phyloP scores from a whole-genome alignment of 805 yeast genomes.

The Spathaspora arborariae region DNA sequence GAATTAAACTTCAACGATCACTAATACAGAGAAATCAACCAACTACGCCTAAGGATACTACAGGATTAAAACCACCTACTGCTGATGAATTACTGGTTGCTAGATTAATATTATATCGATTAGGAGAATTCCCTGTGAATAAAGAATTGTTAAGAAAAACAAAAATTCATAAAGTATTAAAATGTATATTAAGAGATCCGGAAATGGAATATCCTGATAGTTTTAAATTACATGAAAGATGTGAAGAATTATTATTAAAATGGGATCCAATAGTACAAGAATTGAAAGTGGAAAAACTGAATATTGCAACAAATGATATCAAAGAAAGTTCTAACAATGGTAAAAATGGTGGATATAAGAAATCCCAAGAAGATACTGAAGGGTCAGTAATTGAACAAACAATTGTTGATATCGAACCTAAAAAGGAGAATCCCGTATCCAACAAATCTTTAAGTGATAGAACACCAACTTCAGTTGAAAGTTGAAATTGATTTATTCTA shows the following conservation, averaged over 20 bases:
- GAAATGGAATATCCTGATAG: constrained; percentile 41
- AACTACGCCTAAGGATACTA: constrained; percentile 33
- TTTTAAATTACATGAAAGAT: constrained; percentile 43
- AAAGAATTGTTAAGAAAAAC: constrained; percentile 39
- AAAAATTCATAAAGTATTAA: constrained; percentile 50
- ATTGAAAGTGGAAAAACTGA: constrained; percentile 30
- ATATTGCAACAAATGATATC: background rate
- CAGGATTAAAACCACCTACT: constrained; percentile 35
- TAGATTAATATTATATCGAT: constrained; percentile 34
- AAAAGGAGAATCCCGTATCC: constrained; percentile 1
- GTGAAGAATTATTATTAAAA: constrained; percentile 34
- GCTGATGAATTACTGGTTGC: constrained; percentile 42
- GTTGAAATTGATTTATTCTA: background rate
- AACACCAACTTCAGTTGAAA: constrained; percentile 4
- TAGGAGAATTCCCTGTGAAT: constrained; percentile 41
- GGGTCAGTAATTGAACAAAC: constrained; percentile 18
- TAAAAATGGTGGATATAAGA: constrained; percentile 4
- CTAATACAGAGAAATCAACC: constrained; percentile 44
- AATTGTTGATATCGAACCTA: constrained; percentile 5
- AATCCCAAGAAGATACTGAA: constrained; percentile 21
- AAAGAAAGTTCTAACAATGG: background rate
- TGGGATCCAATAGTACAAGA: constrained; percentile 40
- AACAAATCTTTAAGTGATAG: background rate
- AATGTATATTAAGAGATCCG: constrained; percentile 41
- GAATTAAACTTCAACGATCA: constrained; percentile 47